Evolutionary conservation across 331 rosid genomes (phyloP).

Genomic region (Arachis monticola): DNA sequence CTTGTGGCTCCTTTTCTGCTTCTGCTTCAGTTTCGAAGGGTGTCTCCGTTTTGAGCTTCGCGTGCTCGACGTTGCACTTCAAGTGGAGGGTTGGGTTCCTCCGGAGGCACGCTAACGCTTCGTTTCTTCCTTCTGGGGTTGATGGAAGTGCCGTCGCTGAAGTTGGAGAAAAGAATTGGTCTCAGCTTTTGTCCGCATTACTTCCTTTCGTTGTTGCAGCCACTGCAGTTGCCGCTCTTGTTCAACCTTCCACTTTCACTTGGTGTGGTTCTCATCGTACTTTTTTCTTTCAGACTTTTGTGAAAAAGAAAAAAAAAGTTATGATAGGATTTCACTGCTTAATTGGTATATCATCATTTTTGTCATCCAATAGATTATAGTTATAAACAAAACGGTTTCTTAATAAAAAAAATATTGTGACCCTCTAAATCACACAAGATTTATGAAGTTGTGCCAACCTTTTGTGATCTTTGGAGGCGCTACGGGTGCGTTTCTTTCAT

Average conservation of each 20-base stretch:
- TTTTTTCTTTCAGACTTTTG: background rate
- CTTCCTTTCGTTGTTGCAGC: slow-evolving; percentile 94
- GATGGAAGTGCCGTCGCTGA: slow-evolving; percentile 43
- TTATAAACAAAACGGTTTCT: no score
- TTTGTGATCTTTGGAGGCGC: no score
- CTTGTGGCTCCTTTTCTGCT: slow-evolving; percentile 31
- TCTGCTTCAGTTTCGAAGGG: slow-evolving; percentile 27
- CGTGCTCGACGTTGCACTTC: slow-evolving; percentile 68
- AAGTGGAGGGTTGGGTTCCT: slow-evolving; percentile 56
- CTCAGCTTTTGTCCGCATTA: slow-evolving; percentile 77
- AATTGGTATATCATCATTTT: no score
- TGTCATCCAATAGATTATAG: no score
- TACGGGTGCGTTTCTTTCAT: background rate
- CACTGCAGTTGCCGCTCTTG: slow-evolving; percentile 84
- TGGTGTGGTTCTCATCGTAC: slow-evolving; percentile 52
- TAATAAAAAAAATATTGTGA: no score
- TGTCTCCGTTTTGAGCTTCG: slow-evolving; percentile 45
- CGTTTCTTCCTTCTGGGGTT: slow-evolving; percentile 63
- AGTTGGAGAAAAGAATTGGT: slow-evolving; percentile 53
- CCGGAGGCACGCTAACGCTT: slow-evolving; percentile 51
- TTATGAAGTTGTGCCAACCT: no score
- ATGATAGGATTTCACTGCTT: no score
- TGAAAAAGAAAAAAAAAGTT: no score
- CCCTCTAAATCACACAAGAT: no score
- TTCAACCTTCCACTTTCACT: slow-evolving; percentile 86